Conservation (phyloP, 306 rosid species). For the Psophocarpus tetragonolobus region DNA sequence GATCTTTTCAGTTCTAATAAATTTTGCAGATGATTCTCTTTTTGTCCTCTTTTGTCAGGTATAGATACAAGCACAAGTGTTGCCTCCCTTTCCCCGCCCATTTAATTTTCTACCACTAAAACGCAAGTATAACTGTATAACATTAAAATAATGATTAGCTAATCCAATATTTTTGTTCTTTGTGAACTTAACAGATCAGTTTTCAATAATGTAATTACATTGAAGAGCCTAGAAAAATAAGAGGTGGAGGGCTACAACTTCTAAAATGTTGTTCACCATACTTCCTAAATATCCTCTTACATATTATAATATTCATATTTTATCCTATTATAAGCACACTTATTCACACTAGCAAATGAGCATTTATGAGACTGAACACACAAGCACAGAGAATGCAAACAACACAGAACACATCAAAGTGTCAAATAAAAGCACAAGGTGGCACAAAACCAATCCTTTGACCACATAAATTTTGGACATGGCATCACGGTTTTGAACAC, state of each 20-base stretch:
- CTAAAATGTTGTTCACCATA: not conserved
- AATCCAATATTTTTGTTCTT: not conserved
- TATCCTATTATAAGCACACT: no score
- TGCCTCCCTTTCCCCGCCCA: not conserved
- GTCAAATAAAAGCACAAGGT: no score
- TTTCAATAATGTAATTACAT: not conserved
- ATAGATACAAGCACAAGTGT: not conserved
- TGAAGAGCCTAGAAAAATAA: not conserved
- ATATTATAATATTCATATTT: no score
- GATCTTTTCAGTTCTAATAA: constrained; percentile 3
- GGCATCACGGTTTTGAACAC: no score
- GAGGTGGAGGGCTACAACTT: not conserved
- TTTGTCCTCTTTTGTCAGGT: not conserved
- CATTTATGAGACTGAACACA: no score
- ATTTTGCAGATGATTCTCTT: constrained; percentile 2
- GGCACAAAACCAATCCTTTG: no score
- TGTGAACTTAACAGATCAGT: not conserved
- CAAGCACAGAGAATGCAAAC: no score
- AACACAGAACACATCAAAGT: no score
- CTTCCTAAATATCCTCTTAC: not conserved
- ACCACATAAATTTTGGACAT: no score
- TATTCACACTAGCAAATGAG: no score
- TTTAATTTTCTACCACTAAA: constrained; percentile 11
- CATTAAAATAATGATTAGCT: not conserved
- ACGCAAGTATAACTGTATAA: not conserved